phyloP scores from a whole-genome alignment of 257 asterid species.

The Linderniella brevidens region DNA sequence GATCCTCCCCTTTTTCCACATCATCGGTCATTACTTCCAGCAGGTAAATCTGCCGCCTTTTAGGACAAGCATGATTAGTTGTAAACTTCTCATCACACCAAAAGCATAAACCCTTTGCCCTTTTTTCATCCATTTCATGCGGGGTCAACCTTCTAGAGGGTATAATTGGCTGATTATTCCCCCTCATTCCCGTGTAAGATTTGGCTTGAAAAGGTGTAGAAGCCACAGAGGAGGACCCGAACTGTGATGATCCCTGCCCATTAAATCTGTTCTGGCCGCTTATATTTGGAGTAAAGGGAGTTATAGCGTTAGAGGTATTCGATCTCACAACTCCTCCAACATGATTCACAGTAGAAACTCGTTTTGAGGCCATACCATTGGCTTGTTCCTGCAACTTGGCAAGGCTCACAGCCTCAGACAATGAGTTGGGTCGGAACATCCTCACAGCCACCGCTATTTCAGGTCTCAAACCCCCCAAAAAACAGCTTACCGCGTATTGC shows the following conservation, averaged over 20 bases:
- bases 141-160: neutral
- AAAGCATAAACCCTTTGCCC: neutral
- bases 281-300: no score
- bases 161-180: neutral
- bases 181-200: no score
- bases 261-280: no score
- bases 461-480: neutral
- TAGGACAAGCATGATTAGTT: neutral
- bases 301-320: neutral
- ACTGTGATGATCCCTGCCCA: no score
- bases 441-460: neutral
- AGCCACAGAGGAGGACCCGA: no score
- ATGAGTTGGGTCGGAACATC: neutral
- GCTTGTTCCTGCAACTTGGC: neutral
- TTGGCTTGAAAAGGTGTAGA: no score
- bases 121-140: conserved; percentile 2
- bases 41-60: neutral
- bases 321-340: neutral
- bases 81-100: conserved; percentile 1
- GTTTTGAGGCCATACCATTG: neutral
- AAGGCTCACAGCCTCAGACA: neutral
- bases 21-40: neutral
- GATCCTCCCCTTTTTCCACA: no score
- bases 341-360: neutral
- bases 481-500: neutral